Percentiles rank a stretch among this genome's conserved stretches.
Evolutionary conservation across 2,329 filamentous ascomycete genomes (phyloP).

Genomic region (Phyllosticta citribraziliensis): DNA sequence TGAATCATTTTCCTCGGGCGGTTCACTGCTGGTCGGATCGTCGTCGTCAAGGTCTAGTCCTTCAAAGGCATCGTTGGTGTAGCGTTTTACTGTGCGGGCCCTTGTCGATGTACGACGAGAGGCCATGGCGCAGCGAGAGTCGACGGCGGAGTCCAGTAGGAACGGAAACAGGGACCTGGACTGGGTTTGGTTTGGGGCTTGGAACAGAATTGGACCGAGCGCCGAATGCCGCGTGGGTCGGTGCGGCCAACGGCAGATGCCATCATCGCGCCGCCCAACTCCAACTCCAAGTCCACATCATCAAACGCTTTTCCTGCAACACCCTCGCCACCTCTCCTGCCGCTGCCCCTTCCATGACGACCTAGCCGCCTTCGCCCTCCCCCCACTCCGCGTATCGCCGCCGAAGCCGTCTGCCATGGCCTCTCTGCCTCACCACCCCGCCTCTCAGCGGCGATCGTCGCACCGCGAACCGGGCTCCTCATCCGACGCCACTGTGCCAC

Average conservation of each 20-base stretch:
- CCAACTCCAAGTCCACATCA: not conserved
- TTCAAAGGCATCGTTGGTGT: conserved; percentile 27
- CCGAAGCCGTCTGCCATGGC: conserved; percentile 25
- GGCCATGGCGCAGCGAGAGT: conserved; percentile 1
- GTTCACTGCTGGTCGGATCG: not conserved
- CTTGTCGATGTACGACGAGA: conserved; percentile 7
- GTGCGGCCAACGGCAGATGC: not conserved
- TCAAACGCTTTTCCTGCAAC: conserved; percentile 1
- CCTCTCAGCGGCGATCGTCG: conserved; percentile 25
- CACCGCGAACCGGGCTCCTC: conserved; percentile 14
- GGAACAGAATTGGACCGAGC: not conserved
- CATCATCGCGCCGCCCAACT: not conserved
- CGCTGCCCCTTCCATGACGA: not conserved
- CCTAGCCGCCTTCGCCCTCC: not conserved
- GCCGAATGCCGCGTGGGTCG: not conserved
- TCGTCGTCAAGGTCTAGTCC: conserved; percentile 20
- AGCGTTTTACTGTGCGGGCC: conserved; percentile 12
- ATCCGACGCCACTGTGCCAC: conserved; percentile 14
- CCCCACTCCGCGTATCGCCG: not conserved
- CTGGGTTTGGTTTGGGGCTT: not conserved
- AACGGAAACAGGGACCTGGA: not conserved
- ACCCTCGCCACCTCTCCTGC: not conserved
- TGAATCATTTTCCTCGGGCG: conserved; percentile 17
- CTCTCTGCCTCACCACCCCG: conserved; percentile 30
- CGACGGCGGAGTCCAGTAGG: not conserved